These are phyloP conservation scores for Aureoboletus auriporus DNA, from an alignment of 768 basidiomycete species.

Conservation along the genomic window DNA sequence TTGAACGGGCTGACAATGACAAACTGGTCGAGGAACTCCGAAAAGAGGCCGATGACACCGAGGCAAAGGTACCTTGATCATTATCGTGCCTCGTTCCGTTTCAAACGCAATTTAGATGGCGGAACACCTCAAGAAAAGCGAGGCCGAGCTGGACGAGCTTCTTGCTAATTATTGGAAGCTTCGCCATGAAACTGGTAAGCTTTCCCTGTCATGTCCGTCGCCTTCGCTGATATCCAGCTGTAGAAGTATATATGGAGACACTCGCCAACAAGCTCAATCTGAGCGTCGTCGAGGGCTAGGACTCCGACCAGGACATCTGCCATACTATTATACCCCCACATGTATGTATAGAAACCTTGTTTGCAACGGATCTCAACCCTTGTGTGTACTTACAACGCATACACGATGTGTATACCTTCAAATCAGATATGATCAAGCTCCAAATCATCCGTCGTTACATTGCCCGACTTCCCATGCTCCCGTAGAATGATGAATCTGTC, in stretches of 20 bases:
- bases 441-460: too few relatives aligned
- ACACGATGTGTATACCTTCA: too few relatives aligned
- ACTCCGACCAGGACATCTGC: conserved; percentile 1
- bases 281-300: conserved; percentile 33
- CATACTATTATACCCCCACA: too few relatives aligned
- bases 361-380: too few relatives aligned
- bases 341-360: too few relatives aligned
- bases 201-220: neutral
- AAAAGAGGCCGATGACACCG: conserved; percentile 62
- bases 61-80: conserved; percentile 48
- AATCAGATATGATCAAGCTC: too few relatives aligned
- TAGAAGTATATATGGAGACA: conserved; percentile 86
- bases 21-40: conserved; percentile 75
- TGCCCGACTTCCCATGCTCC: too few relatives aligned
- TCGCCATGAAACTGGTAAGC: conserved; percentile 67
- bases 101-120: conserved; percentile 50
- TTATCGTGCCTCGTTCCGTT: neutral
- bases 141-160: conserved; percentile 76
- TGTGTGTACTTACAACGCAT: too few relatives aligned
- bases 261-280: conserved; percentile 77
- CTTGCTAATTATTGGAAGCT: conserved; percentile 82
- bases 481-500: too few relatives aligned
- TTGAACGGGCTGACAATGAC: conserved; percentile 75
- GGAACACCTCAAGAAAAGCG: conserved; percentile 70
- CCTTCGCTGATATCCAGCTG: conserved; percentile 3